Percentiles rank a stretch among this genome's conserved stretches.
Conservation (phyloP, 768 basidiomycete genomes). For the Fomitopsis serialis region DNA sequence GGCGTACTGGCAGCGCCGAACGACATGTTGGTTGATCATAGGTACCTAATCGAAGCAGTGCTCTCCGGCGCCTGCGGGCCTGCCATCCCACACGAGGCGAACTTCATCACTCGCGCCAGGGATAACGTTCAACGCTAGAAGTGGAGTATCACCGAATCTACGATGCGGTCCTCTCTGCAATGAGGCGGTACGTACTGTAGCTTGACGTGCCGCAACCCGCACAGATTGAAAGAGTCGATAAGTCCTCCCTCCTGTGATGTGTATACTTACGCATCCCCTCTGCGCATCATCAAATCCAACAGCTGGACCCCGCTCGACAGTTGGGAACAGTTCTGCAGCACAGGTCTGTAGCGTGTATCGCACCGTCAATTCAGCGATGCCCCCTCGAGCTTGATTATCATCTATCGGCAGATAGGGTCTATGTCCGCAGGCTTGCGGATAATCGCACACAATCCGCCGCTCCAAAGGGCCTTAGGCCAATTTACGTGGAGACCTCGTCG, state of each 20-base stretch:
- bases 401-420: too few species aligned
- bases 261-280: too few species aligned
- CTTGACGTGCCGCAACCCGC: not conserved
- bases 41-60: not conserved
- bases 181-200: not conserved
- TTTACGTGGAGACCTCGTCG: too few species aligned
- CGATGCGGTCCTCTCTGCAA: not conserved
- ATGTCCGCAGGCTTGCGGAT: too few species aligned
- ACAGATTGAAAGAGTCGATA: not conserved
- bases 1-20: not conserved
- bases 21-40: not conserved
- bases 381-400: too few species aligned
- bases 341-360: not conserved
- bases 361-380: not conserved
- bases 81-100: not conserved
- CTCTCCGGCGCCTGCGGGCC: not conserved
- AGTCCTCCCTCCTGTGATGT: not conserved
- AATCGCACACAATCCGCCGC: too few species aligned
- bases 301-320: not conserved
- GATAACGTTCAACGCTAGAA: not conserved
- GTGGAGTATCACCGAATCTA: not conserved
- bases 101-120: not conserved
- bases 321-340: not conserved
- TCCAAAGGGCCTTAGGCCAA: too few species aligned
- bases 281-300: too few species aligned